Evolutionary conservation across 129 eudicot species (phyloP).

Genomic region (Centaurea solstitialis): DNA sequence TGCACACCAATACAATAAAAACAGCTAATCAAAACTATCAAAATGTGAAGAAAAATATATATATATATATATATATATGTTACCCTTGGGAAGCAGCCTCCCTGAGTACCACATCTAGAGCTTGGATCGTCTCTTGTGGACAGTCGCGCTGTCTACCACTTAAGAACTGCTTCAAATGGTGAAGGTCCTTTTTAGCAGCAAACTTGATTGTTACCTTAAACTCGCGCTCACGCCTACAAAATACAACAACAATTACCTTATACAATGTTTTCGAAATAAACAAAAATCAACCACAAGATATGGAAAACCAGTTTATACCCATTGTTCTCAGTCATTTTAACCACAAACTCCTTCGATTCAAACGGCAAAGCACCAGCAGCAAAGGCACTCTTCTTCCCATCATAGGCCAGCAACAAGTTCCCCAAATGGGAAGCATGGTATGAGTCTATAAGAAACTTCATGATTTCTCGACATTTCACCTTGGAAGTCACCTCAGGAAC

Average conservation of each 20-base stretch:
- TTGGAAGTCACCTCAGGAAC: slow-evolving; percentile 73
- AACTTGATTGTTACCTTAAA: slow-evolving; percentile 68
- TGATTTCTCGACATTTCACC: slow-evolving; percentile 47
- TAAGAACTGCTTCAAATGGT: slow-evolving; percentile 52
- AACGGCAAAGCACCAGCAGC: slow-evolving; percentile 74
- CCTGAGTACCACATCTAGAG: slow-evolving; percentile 75
- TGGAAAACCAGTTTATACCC: slow-evolving; percentile 8
- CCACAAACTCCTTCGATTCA: slow-evolving; percentile 58
- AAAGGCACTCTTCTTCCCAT: slow-evolving; percentile 73
- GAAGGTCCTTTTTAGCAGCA: slow-evolving; percentile 58
- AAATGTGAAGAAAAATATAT: neutral
- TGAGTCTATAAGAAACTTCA: slow-evolving; percentile 32
- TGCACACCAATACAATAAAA: neutral
- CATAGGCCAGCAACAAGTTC: slow-evolving; percentile 55
- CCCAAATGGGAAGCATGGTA: slow-evolving; percentile 53
- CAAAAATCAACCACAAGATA: neutral
- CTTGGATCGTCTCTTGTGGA: slow-evolving; percentile 82
- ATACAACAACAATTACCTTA: neutral
- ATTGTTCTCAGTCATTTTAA: slow-evolving; percentile 37
- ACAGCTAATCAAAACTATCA: neutral
- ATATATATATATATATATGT: neutral
- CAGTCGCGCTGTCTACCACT: slow-evolving; percentile 47
- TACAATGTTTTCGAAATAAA: neutral
- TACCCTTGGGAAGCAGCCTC: slow-evolving; percentile 48
- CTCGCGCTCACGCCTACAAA: slow-evolving; percentile 49